Evolutionary conservation across 495 filamentous ascomycete species (phyloP).

Genomic region (Aspergillus ostianus): DNA sequence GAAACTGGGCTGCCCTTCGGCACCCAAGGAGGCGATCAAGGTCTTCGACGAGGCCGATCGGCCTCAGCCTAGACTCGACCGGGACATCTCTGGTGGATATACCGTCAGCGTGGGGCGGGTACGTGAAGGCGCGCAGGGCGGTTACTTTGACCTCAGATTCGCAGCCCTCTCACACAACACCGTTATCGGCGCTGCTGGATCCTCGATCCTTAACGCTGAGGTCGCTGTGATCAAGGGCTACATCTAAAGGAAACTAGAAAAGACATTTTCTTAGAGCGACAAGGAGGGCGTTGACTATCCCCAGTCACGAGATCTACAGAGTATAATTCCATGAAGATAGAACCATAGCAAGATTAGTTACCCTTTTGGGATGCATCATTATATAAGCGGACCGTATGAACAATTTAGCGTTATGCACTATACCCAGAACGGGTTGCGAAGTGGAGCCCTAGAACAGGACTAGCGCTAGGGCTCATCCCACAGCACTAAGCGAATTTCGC

Average conservation of each 20-base stretch:
- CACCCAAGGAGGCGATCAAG: conserved; percentile 62
- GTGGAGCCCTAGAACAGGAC: conserved; percentile 15
- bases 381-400: background rate
- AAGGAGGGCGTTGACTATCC: conserved; percentile 11
- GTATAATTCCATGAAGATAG: background rate
- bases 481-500: conserved; percentile 39
- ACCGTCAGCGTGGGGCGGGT: conserved; percentile 79
- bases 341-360: background rate
- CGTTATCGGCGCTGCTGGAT: conserved; percentile 91
- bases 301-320: background rate
- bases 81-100: conserved; percentile 71
- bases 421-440: background rate
- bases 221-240: conserved; percentile 88
- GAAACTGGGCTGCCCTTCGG: conserved; percentile 71
- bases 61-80: conserved; percentile 81
- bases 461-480: conserved; percentile 37
- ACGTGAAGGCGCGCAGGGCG: conserved; percentile 65
- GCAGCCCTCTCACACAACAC: conserved; percentile 84
- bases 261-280: conserved; percentile 20
- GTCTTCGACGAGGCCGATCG: conserved; percentile 79
- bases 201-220: conserved; percentile 91
- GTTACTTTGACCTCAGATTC: conserved; percentile 80
- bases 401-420: background rate
- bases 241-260: conserved; percentile 48
- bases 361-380: background rate